phyloP scores from a whole-genome alignment of 805 yeast species.

The Metschnikowia lachancei region DNA sequence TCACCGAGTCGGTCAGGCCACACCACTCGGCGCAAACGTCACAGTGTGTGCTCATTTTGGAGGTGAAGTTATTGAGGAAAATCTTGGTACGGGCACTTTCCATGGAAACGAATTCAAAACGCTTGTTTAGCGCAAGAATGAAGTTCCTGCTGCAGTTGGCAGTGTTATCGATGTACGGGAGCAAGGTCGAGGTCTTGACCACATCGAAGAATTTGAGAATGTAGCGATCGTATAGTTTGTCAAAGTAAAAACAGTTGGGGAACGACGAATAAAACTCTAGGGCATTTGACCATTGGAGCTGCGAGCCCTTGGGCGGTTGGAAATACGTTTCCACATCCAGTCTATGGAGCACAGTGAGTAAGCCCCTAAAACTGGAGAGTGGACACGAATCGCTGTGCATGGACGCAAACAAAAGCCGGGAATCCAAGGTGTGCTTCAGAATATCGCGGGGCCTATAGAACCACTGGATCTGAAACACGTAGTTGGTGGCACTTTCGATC shows the following conservation, averaged over 20 bases:
- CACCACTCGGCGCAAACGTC: conserved; percentile 86
- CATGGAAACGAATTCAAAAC: conserved; percentile 71
- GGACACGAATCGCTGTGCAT: conserved; percentile 87
- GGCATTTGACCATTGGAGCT: conserved; percentile 15
- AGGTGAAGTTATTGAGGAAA: conserved; percentile 58
- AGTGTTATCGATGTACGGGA: conserved; percentile 26
- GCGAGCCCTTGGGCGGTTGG: conserved; percentile 10
- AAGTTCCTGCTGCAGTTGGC: conserved; percentile 59
- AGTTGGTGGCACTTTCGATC: conserved; percentile 43
- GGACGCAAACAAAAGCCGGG: conserved; percentile 77
- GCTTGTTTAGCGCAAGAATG: conserved; percentile 57
- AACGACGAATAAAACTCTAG: conserved; percentile 51
- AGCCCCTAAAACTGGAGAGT: conserved; percentile 68
- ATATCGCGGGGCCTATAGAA: conserved; percentile 86
- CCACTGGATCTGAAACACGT: conserved; percentile 78
- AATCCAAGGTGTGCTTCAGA: conserved; percentile 60
- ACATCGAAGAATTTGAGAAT: conserved; percentile 81
- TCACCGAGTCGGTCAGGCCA: conserved; percentile 63
- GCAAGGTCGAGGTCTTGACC: conserved; percentile 55
- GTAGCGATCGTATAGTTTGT: conserved; percentile 79
- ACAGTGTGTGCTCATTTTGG: conserved; percentile 50
- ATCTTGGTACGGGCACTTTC: conserved; percentile 67
- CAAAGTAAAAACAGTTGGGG: conserved; percentile 81
- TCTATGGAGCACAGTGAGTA: conserved; percentile 65
- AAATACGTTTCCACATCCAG: conserved; percentile 56